Evolutionary conservation across 1,284 basidiomycete genomes (phyloP).

Genomic region (Pascua guehoae): DNA sequence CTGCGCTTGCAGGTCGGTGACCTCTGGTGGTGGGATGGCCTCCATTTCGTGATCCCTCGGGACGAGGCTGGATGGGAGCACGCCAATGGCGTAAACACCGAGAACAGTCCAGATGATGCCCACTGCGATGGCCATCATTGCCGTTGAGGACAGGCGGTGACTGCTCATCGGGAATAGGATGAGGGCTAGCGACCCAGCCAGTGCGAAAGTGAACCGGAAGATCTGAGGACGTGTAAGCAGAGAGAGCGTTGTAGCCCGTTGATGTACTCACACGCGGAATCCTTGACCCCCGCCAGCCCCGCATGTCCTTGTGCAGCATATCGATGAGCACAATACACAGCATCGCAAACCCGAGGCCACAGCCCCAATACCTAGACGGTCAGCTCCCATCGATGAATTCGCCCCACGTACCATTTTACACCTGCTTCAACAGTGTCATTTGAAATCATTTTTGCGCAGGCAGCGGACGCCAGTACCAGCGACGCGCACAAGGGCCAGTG

Average conservation of each 20-base stretch:
- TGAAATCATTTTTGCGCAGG: slow-evolving; percentile 32
- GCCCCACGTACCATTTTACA: slow-evolving; percentile 2
- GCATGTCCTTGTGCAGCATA: slow-evolving; percentile 35
- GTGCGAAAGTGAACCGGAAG: slow-evolving; percentile 16
- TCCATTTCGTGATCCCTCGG: too few relatives aligned
- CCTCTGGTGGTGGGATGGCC: too few relatives aligned
- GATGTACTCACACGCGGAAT: slow-evolving; percentile 25
- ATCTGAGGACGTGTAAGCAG: not conserved
- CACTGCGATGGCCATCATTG: slow-evolving; percentile 23
- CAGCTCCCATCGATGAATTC: too few relatives aligned
- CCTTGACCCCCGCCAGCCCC: slow-evolving; percentile 13
- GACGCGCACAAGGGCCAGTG: slow-evolving; percentile 48
- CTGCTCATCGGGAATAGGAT: slow-evolving; percentile 27
- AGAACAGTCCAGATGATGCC: slow-evolving; percentile 27
- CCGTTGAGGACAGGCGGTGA: slow-evolving; percentile 15
- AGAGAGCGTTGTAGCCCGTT: too few relatives aligned
- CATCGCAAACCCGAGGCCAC: slow-evolving; percentile 44
- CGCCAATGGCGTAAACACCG: slow-evolving; percentile 21
- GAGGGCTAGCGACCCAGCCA: slow-evolving; percentile 21
- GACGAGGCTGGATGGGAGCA: slow-evolving; percentile 11
- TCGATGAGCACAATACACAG: slow-evolving; percentile 45
- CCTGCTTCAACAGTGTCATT: not conserved
- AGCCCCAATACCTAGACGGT: slow-evolving; percentile 42
- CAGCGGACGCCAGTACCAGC: slow-evolving; percentile 46
- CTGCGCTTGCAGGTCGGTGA: too few relatives aligned